Evolutionary conservation across 75 land plant species (phyloP).

Genomic region (Pseudotsuga menziesii): DNA sequence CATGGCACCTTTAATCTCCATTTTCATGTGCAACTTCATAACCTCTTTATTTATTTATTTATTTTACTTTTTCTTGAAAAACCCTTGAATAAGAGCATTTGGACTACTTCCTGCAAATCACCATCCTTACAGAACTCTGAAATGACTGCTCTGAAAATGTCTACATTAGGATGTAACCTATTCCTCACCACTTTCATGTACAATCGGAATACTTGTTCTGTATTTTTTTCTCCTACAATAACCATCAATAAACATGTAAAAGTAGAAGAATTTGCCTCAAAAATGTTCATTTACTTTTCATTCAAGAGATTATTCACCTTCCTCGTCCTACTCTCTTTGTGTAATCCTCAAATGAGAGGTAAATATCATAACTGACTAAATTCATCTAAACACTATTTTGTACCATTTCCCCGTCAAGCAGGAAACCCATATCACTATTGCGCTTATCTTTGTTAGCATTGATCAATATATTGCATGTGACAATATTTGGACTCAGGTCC

Average conservation of each 20-base stretch:
- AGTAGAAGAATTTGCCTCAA: conserved; percentile 47
- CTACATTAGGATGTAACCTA: conserved; percentile 27
- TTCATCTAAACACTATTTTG: conserved; percentile 37
- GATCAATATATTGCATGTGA: conserved; percentile 61
- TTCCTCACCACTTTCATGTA: conserved; percentile 48
- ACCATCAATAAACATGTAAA: conserved; percentile 52
- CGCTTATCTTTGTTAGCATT: conserved; percentile 34
- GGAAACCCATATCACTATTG: conserved; percentile 36
- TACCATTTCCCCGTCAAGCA: conserved; percentile 55
- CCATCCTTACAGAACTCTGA: conserved; percentile 35
- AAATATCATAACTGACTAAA: conserved; percentile 55
- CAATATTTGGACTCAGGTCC: conserved; percentile 31
- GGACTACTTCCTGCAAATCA: conserved; percentile 49
- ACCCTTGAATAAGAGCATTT: conserved; percentile 28
- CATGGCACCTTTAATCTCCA: no score
- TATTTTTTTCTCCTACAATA: conserved; percentile 49
- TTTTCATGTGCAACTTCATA: no score
- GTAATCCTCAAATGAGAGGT: conserved; percentile 52
- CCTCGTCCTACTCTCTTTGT: conserved; percentile 63
- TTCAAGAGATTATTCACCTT: conserved; percentile 45
- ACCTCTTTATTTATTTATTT: conserved; percentile 16
- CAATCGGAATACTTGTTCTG: conserved; percentile 43
- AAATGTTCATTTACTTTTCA: conserved; percentile 28
- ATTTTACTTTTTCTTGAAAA: conserved; percentile 22
- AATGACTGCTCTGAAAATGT: conserved; percentile 37